A percentile compares a stretch with the other conserved stretches of the same genome.
These are phyloP conservation scores for Dacryopinax spathularia DNA, from an alignment of 768 basidiomycete genomes.

Conservation along the genomic window DNA sequence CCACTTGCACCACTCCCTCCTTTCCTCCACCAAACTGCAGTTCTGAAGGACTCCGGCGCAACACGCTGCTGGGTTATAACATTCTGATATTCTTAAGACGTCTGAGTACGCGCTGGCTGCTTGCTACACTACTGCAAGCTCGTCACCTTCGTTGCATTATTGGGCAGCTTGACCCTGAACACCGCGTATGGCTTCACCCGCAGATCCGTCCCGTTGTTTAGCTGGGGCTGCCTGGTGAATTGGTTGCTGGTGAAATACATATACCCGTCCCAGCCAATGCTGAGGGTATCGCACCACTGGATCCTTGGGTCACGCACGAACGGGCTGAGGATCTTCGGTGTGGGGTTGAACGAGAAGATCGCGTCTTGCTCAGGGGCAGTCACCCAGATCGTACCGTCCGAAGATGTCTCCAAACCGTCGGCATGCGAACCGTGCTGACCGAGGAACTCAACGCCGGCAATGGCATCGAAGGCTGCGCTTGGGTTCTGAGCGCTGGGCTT, in stretches of 20 bases:
- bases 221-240: background rate
- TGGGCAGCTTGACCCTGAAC: background rate
- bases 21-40: too few relatives aligned
- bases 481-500: background rate
- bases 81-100: background rate
- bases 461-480: background rate
- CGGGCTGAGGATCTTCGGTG: background rate
- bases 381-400: background rate
- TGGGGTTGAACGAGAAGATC: conserved; percentile 1
- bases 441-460: conserved; percentile 3
- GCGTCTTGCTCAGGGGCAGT: background rate
- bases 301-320: background rate
- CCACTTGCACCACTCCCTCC: too few relatives aligned
- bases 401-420: background rate
- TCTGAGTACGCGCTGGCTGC: background rate
- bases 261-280: background rate
- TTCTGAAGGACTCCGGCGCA: too few relatives aligned
- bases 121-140: background rate
- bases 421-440: background rate
- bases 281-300: conserved; percentile 3
- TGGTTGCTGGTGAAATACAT: conserved; percentile 5
- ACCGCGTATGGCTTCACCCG: background rate
- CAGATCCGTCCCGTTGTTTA: background rate
- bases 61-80: too few relatives aligned
- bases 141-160: background rate